Base-by-base conservation (phyloP, 2,329 filamentous ascomycete genomes). In the Apiospora koreana region DNA sequence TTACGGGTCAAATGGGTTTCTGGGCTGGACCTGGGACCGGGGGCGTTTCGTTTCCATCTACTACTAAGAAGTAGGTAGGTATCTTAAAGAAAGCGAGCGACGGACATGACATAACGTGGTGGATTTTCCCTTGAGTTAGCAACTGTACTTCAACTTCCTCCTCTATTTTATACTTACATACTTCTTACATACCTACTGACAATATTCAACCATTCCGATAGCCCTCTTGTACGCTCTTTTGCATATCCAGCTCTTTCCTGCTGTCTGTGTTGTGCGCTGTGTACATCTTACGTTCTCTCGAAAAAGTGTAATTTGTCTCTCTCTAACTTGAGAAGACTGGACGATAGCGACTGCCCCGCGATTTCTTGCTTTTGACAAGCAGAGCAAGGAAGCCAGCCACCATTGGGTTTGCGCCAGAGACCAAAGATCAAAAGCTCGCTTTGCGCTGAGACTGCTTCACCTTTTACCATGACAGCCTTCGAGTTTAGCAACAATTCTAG, bases 401-500 rank as follows among this genome's bases (percentile, higher is more conserved):
- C 21, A 62, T 38, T 62, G 54, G 54, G 54, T 62, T 62, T 38
- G 54, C 54, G 54, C 54, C 54, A 62, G 31, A 62, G 28, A 62
- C 50, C 31, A 28, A 31, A 54, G 25, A 31, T 25, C 6, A 54
- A 14, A n/a, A n/a, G n/a, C n/a, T n/a, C 25, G 16, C 48, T 25
- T 8, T 35, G 16, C 25, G 28, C 28, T 21, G 50, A 58, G 28
- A 65, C 65, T 35, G 25, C 38, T 41, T 41, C 38, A 12, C 48
- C 48, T n/a, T 31, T 54, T 31, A 67, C 45, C 65, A 68, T 68
- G 66, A 21, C 66, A 23, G 45, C 16, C 28, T 48, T 50, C 28
- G 43, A 48, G 23, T 68, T 48, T 45, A 68, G 35, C 21, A 83
- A 83, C 71, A 74, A 77, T 68, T 79, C 76, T 64, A 72, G 70